These are phyloP conservation scores for Xylaria venustula DNA, from an alignment of 495 filamentous ascomycete species.

Conservation along the genomic window DNA sequence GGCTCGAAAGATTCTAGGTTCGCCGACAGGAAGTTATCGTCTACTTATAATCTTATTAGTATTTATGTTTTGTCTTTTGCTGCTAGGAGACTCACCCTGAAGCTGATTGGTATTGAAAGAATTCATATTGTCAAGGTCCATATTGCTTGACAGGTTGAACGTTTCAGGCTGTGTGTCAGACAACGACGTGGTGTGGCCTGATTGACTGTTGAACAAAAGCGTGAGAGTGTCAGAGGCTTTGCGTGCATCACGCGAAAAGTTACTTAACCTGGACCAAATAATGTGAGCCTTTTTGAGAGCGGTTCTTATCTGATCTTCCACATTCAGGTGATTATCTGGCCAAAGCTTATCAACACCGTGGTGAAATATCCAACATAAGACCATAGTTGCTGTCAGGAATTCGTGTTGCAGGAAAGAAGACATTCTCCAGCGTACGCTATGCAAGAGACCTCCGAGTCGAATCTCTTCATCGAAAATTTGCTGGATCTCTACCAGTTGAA, in stretches of 20 bases:
- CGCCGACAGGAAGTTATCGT: background rate
- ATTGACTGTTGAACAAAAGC: background rate
- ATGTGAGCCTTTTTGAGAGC: background rate
- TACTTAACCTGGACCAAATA: slow-evolving; percentile 5
- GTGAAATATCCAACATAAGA: slow-evolving; percentile 32
- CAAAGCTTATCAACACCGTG: slow-evolving; percentile 5
- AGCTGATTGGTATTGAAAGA: slow-evolving; percentile 1
- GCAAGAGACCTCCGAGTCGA: slow-evolving; percentile 28
- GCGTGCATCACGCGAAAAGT: slow-evolving; percentile 3
- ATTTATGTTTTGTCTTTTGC: background rate
- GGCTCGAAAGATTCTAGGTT: background rate
- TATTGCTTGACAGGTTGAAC: background rate
- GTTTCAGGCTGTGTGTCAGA: background rate
- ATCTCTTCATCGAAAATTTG: slow-evolving; percentile 28
- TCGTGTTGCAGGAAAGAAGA: slow-evolving; percentile 25
- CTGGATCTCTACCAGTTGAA: slow-evolving; percentile 17
- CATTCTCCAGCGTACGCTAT: slow-evolving; percentile 24
- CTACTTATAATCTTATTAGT: background rate
- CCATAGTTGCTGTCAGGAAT: slow-evolving; percentile 30
- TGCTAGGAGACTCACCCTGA: background rate
- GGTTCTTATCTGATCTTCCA: background rate
- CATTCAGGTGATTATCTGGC: background rate
- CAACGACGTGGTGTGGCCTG: background rate
- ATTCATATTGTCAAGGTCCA: background rate
- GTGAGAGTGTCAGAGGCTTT: slow-evolving; percentile 1